Evolutionary conservation across 1,284 basidiomycete genomes (phyloP), one percentile per base, ranked within the genome.

Genomic region (Sporisorium graminicola): DNA sequence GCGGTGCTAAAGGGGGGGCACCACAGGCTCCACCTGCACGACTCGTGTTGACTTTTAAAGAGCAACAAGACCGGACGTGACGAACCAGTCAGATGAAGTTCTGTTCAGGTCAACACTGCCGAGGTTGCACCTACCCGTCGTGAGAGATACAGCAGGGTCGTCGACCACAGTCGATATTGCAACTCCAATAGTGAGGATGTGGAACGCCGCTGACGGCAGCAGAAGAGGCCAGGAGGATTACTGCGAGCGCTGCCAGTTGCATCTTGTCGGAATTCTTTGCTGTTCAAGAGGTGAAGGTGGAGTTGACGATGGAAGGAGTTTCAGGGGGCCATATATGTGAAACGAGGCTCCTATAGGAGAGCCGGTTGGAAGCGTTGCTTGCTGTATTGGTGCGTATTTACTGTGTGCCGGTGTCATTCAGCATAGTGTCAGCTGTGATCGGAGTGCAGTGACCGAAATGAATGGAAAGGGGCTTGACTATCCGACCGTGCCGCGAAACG

Each of bases 21-120:
- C 47, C 47, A 49, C 47, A 49, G 27, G 47, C 27, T 49, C 16
- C 27, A 29, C 47, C 9, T 49, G 47, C 47, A 49, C 27, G 18
- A 29, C 47, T 29, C 47, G n/a, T 31, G 47, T 9, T 27, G 47
- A n/a, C 27, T 49, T 10, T 16, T 16, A 10, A 10, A 26, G 24
- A 12, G 22, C 4, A 24, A 18, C 24, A 26, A 14, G 18, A 47
- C 5, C 4, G 24, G 14, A 27, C 8, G 20, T 27, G 5, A 13
- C 18, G 3, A 14, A 22, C 18, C 46, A 26, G 46, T 22, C 24
- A 5, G 26, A 4, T 27, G 26, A 7, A 14, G 26, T 14, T 14
- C 5, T 6, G 13, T 26, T 9, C 24, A 22, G 18, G 5, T 3
- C 14, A 16, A 13, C 3, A 14, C 10, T 22, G 22, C 26, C 46